Base-by-base conservation (phyloP, 306 rosid genomes). In the Prinsepia uniflora region DNA sequence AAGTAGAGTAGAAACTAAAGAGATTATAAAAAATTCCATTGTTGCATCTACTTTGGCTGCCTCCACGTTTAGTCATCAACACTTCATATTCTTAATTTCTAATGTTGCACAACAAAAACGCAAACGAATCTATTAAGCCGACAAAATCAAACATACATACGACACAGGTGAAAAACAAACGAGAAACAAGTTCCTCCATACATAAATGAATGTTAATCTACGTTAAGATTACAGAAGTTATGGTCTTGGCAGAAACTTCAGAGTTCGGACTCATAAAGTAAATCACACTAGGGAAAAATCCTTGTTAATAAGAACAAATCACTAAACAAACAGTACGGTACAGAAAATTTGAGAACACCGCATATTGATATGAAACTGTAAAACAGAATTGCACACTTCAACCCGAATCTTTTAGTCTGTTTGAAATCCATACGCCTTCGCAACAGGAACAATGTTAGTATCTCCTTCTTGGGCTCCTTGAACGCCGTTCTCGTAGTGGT, bases 391-490 rank as follows among this genome's bases (percentile, higher is more conserved):
- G 20, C 78, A 73, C 68, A 73, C 43, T 58, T 34, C 49, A 61
- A 55, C 73, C 44, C 1, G 22, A 62, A 68, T 71, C 81, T 43
- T 43, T 44, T 41, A 39, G 14, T 57, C 42, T 47, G 43, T 72
- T 43, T n/a, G 50, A 69, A 81, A 68, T 64, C 68, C 79, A 70
- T 4, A 40, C 39, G 53, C 67, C 71, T 70, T 76, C 78, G 64
- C 46, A 40, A 65, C 7, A 4, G 66, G 68, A 74, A 44, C n/a
- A 40, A 19, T 44, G 75, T 73, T 59, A 93, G 65, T 89, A 89
- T 89, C 97, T 89, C 80, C 95, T 89, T 82, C 97, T 75, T 8
- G 98, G 99, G 72, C 99, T 94, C 91, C 99, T 83, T 11, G 99
- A 94, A 65, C 97, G 99, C 4, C 96, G 90, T 60, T 92, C 97